Evolutionary conservation across 2,329 filamentous ascomycete species (phyloP).

Genomic region (Ophiostoma novo-ulmi): DNA sequence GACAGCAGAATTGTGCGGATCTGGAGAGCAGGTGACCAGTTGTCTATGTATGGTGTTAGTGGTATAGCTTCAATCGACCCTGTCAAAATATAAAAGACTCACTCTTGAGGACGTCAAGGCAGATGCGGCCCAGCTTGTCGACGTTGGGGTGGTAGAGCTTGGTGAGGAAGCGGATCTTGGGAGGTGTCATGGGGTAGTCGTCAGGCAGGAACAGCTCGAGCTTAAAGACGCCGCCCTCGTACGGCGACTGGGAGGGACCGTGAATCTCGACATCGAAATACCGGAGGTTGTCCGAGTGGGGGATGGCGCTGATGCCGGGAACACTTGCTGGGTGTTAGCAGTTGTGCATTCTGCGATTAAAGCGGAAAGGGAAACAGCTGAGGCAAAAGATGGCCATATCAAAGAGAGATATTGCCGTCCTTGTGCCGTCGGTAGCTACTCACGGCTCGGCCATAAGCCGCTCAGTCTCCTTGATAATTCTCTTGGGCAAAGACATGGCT

Average conservation of each 20-base stretch:
- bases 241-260: conserved; percentile 53
- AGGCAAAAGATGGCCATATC: not conserved
- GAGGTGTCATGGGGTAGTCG: conserved; percentile 98
- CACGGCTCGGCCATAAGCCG: conserved; percentile 94
- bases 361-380: not conserved
- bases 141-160: conserved; percentile 99
- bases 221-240: conserved; percentile 92
- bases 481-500: conserved; percentile 76
- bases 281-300: conserved; percentile 93
- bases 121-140: conserved; percentile 94
- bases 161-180: conserved; percentile 96
- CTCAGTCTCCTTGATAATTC: conserved; percentile 98
- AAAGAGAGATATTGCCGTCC: not conserved
- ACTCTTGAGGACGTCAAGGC: conserved; percentile 96
- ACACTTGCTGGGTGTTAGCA: conserved; percentile 59
- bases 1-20: conserved; percentile 98
- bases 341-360: not conserved
- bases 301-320: conserved; percentile 89
- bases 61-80: not conserved
- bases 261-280: conserved; percentile 99
- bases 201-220: conserved; percentile 96
- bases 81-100: not conserved
- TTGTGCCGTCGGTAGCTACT: conserved; percentile 33
- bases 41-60: conserved; percentile 54
- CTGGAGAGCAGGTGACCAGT: conserved; percentile 97